These are phyloP conservation scores for Botrytis medusae DNA, from an alignment of 2,329 filamentous ascomycete species.

Conservation along the genomic window DNA sequence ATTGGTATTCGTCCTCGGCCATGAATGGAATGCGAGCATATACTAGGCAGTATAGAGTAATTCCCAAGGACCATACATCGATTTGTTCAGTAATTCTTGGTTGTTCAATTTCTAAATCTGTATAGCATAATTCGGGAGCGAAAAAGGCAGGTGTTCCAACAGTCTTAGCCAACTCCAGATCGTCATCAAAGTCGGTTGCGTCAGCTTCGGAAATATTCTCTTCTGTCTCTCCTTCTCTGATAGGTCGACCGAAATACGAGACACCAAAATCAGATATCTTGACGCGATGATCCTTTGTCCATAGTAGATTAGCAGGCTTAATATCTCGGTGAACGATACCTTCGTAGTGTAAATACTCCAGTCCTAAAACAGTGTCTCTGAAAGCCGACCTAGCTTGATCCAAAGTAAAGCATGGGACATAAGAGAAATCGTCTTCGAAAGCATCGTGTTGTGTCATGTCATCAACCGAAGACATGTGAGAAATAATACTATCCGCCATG, in stretches of 20 bases:
- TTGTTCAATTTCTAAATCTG: slow-evolving; percentile 66
- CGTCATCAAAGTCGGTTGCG: slow-evolving; percentile 83
- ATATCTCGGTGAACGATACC: slow-evolving; percentile 83
- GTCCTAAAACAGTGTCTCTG: slow-evolving; percentile 84
- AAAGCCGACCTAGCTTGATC: slow-evolving; percentile 81
- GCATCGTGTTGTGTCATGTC: slow-evolving; percentile 59
- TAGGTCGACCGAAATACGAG: slow-evolving; percentile 89
- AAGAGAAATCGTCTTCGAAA: slow-evolving; percentile 84
- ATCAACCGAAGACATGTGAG: slow-evolving; percentile 67
- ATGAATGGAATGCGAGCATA: slow-evolving; percentile 93
- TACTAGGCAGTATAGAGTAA: slow-evolving; percentile 93
- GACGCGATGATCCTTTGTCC: slow-evolving; percentile 79
- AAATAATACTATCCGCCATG: slow-evolving; percentile 73
- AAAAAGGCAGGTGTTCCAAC: slow-evolving; percentile 98
- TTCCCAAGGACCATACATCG: slow-evolving; percentile 94
- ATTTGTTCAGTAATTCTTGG: slow-evolving; percentile 88
- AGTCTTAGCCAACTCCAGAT: slow-evolving; percentile 95
- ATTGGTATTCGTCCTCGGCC: slow-evolving; percentile 84
- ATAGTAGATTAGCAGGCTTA: slow-evolving; percentile 86
- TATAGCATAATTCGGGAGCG: slow-evolving; percentile 92
- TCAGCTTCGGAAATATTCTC: slow-evolving; percentile 77
- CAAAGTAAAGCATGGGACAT: slow-evolving; percentile 90
- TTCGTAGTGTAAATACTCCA: slow-evolving; percentile 91
- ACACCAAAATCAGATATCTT: slow-evolving; percentile 99
- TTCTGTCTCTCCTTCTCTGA: slow-evolving; percentile 77